Evolutionary conservation across 768 basidiomycete species (phyloP), one percentile per base, ranked within the genome.

Genomic region (Lactarius hatsudake): DNA sequence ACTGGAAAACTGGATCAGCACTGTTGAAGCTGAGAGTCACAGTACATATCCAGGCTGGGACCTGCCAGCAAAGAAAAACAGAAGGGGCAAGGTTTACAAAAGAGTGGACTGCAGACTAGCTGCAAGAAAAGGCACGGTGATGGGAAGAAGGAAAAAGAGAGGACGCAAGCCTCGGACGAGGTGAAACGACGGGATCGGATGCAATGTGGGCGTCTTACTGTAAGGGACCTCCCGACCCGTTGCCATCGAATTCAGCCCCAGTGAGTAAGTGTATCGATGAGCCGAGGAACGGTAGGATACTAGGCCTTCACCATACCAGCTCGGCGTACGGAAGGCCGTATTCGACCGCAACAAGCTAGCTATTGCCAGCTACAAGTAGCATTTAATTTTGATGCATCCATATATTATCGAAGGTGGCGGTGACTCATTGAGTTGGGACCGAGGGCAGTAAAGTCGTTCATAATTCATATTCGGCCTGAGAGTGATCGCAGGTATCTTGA

Each of bases 101-200:
- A 63, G 80, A 82, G 76, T 75, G 80, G 75, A 79, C 71, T 74
- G 83, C 84, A 85, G 82, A 72, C 81, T 80, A 34, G 79, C 79
- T 79, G 84, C 81, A 68, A 72, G 68, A 57, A 68, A 56, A 48
- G n/a, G 54, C 20, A 23, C 51, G 38, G 38, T 40, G 42, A 15
- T 57, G 63, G 56, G n/a, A 36, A 23, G 28, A 26, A 53, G 10
- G 32, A 63, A 43, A 6, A 43, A 34, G 9, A 45, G 23, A 30
- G 42, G n/a, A 17, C 5, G 5, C 34, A n/a, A 53, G 34, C 45
- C 34, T 38, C 34, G 45, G 48, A 15, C 48, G 12, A 38, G 34
- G 9, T 56, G 55, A 15, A 38, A 18, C 48, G n/a, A 23, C 12
- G 34, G 17, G 34, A 62, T 62, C 61, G 32, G 48, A 10, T 56